These are phyloP conservation scores for Erysiphe pulchra DNA, from an alignment of 2,329 filamentous ascomycete species.

Conservation along the genomic window DNA sequence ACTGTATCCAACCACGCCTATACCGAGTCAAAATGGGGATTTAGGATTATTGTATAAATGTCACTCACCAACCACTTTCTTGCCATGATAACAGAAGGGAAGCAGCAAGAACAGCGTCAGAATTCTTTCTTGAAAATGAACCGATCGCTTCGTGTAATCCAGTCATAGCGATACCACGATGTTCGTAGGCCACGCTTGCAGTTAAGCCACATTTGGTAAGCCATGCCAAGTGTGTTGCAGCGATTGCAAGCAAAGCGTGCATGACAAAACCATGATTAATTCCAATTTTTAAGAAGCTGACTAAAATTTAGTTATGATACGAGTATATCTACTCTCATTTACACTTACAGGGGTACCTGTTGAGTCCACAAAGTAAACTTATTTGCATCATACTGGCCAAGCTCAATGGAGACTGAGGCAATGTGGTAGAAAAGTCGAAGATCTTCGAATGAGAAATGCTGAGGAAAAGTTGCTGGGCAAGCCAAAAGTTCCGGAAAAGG, in stretches of 20 bases:
- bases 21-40: slow-evolving; percentile 1
- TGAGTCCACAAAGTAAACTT: slow-evolving; percentile 81
- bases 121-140: slow-evolving; percentile 61
- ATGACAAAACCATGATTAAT: slow-evolving; percentile 71
- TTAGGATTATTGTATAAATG: slow-evolving; percentile 2
- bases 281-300: slow-evolving; percentile 58
- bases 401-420: slow-evolving; percentile 59
- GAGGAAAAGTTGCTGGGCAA: slow-evolving; percentile 47
- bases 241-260: slow-evolving; percentile 76
- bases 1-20: slow-evolving; percentile 77
- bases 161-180: slow-evolving; percentile 63
- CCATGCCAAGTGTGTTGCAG: slow-evolving; percentile 84
- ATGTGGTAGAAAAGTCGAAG: slow-evolving; percentile 79
- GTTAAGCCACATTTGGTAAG: slow-evolving; percentile 66
- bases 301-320: background rate
- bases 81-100: slow-evolving; percentile 91
- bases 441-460: slow-evolving; percentile 49
- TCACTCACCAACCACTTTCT: slow-evolving; percentile 70
- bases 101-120: slow-evolving; percentile 74
- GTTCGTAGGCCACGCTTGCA: slow-evolving; percentile 69
- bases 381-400: slow-evolving; percentile 51
- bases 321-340: background rate
- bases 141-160: slow-evolving; percentile 73
- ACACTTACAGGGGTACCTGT: slow-evolving; percentile 66
- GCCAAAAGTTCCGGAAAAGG: slow-evolving; percentile 64